phyloP scores from a whole-genome alignment of 176 grass and related monocot species.

The Phyllostachys edulis region DNA sequence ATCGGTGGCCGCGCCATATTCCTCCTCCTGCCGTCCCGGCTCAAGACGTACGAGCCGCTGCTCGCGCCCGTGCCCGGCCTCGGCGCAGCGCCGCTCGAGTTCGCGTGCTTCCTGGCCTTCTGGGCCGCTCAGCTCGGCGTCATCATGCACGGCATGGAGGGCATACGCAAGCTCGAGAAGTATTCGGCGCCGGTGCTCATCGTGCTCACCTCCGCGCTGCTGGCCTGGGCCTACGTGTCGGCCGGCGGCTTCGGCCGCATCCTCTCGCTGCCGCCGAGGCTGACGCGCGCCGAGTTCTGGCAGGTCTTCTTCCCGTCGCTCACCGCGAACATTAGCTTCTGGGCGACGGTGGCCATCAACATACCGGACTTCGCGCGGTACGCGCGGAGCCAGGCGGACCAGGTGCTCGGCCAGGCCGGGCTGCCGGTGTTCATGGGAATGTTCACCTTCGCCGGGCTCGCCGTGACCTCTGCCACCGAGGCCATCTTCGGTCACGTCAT shows the following conservation, averaged over 20 bases:
- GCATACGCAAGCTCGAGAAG: constrained; percentile 87
- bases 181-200: constrained; percentile 67
- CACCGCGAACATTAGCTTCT: constrained; percentile 96
- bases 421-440: constrained; percentile 90
- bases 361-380: constrained; percentile 90
- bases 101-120: constrained; percentile 81
- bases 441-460: constrained; percentile 84
- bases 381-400: constrained; percentile 76
- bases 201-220: constrained; percentile 70
- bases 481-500: constrained; percentile 80
- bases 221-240: constrained; percentile 69
- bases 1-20: constrained; percentile 81
- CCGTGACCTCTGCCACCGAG: constrained; percentile 85
- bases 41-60: constrained; percentile 51
- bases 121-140: constrained; percentile 72
- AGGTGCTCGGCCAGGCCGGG: constrained; percentile 79
- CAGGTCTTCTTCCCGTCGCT: constrained; percentile 83
- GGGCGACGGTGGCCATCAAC: constrained; percentile 91
- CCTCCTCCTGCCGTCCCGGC: constrained; percentile 54
- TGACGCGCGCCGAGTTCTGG: constrained; percentile 67
- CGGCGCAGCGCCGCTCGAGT: constrained; percentile 66
- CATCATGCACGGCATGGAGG: constrained; percentile 77
- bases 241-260: constrained; percentile 79
- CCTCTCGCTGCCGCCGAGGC: constrained; percentile 62
- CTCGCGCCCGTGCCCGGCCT: constrained; percentile 50